Evolutionary conservation across 1,284 basidiomycete genomes (phyloP).

Genomic region (Marasmius oreades): DNA sequence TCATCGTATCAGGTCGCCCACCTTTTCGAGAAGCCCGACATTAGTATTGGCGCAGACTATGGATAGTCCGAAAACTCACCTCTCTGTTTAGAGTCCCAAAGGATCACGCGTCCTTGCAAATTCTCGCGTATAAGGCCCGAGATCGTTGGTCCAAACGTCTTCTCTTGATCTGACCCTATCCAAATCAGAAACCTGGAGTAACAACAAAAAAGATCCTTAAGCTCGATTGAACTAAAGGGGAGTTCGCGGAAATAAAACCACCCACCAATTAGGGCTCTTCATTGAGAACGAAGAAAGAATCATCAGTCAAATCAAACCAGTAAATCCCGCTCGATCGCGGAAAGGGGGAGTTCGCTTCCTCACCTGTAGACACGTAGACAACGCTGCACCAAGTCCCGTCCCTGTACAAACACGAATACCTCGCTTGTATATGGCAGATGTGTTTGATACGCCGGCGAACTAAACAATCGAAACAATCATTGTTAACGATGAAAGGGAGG

Average conservation of each 20-base stretch:
- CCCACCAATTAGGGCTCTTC: background rate
- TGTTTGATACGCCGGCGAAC: slow-evolving; percentile 77
- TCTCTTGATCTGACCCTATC: slow-evolving; percentile 70
- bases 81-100: slow-evolving; percentile 70
- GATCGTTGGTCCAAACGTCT: slow-evolving; percentile 76
- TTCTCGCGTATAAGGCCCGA: slow-evolving; percentile 63
- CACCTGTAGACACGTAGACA: slow-evolving; percentile 76
- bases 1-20: slow-evolving; percentile 74
- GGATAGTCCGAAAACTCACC: too few species aligned
- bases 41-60: too few species aligned
- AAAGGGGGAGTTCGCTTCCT: too few species aligned
- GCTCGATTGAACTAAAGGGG: too few species aligned
- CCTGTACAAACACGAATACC: slow-evolving; percentile 77
- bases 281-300: background rate
- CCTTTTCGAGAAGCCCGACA: background rate
- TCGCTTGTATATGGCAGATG: slow-evolving; percentile 68
- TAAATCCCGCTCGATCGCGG: background rate
- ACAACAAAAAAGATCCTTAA: too few species aligned
- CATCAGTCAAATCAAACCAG: background rate
- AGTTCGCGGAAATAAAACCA: background rate
- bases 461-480: too few species aligned
- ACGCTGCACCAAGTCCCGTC: slow-evolving; percentile 72
- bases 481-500: too few species aligned
- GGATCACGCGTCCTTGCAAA: slow-evolving; percentile 62
- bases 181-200: slow-evolving; percentile 9